A percentile compares a stretch with the other conserved stretches of the same genome.
These are phyloP conservation scores for Tephrocybe sp. DNA, from an alignment of 768 basidiomycete genomes.

Conservation along the genomic window DNA sequence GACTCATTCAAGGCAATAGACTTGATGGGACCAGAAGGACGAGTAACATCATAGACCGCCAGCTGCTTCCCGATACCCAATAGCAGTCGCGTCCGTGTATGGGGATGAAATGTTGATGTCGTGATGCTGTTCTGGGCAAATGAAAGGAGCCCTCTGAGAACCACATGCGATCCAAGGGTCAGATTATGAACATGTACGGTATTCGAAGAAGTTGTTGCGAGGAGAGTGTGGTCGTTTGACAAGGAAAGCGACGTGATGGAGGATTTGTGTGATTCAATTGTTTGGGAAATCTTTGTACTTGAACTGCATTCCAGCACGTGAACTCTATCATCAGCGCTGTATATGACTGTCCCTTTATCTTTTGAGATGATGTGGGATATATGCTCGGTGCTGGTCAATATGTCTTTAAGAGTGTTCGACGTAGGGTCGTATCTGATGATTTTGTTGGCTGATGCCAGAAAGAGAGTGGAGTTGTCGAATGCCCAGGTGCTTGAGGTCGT, in stretches of 20 bases:
- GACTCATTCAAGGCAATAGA: slow-evolving; percentile 44
- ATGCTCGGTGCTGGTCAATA: slow-evolving; percentile 30
- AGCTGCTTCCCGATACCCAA: slow-evolving; percentile 52
- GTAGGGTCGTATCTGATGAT: slow-evolving; percentile 55
- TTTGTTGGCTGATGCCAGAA: slow-evolving; percentile 43
- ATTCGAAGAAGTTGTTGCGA: slow-evolving; percentile 53
- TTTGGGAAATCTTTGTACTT: slow-evolving; percentile 39
- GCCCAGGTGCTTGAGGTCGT: slow-evolving; percentile 53
- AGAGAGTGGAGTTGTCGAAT: slow-evolving; percentile 51
- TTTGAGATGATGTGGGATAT: slow-evolving; percentile 33
- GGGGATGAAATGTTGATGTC: slow-evolving; percentile 60
- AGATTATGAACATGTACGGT: slow-evolving; percentile 63
- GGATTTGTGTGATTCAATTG: slow-evolving; percentile 50
- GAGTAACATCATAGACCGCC: slow-evolving; percentile 59
- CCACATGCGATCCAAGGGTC: slow-evolving; percentile 46
- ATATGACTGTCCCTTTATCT: slow-evolving; percentile 43
- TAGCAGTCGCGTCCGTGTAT: slow-evolving; percentile 58
- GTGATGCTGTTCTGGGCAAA: slow-evolving; percentile 35
- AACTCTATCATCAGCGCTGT: slow-evolving; percentile 43
- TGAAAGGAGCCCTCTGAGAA: slow-evolving; percentile 51
- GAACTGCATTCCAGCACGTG: slow-evolving; percentile 48
- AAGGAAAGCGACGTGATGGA: slow-evolving; percentile 53
- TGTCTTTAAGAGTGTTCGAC: slow-evolving; percentile 39
- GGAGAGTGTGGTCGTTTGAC: slow-evolving; percentile 53
- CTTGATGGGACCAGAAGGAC: slow-evolving; percentile 55